Evolutionary conservation across 768 basidiomycete species (phyloP).

Genomic region (Macrolepiota fuliginosa): DNA sequence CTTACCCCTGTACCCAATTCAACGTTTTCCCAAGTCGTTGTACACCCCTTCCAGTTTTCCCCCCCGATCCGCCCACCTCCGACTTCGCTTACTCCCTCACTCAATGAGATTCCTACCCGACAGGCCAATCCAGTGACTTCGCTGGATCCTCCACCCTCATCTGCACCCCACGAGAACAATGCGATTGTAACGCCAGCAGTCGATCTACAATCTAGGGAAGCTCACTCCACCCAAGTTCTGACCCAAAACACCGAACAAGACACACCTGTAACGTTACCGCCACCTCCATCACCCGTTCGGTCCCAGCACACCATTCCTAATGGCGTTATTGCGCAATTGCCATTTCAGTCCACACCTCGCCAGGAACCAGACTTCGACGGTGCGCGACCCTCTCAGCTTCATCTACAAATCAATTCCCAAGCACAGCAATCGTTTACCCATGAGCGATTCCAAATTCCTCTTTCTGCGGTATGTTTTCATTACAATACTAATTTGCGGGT

Average conservation of each 20-base stretch:
- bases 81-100: neutral
- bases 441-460: neutral
- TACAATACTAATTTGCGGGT: neutral
- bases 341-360: neutral
- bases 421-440: neutral
- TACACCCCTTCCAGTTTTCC: neutral
- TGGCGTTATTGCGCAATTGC: neutral
- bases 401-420: neutral
- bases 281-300: neutral
- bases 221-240: neutral
- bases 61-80: neutral
- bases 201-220: neutral
- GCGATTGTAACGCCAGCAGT: neutral
- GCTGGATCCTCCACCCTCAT: neutral
- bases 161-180: neutral
- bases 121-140: neutral
- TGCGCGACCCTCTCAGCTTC: neutral
- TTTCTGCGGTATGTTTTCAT: neutral
- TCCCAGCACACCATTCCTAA: neutral
- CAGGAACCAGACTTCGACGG: neutral
- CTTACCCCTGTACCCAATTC: neutral
- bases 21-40: neutral
- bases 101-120: neutral
- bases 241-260: neutral
- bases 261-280: neutral